phyloP scores from a whole-genome alignment of 805 yeast genomes.

The Metschnikowia henanensis region DNA sequence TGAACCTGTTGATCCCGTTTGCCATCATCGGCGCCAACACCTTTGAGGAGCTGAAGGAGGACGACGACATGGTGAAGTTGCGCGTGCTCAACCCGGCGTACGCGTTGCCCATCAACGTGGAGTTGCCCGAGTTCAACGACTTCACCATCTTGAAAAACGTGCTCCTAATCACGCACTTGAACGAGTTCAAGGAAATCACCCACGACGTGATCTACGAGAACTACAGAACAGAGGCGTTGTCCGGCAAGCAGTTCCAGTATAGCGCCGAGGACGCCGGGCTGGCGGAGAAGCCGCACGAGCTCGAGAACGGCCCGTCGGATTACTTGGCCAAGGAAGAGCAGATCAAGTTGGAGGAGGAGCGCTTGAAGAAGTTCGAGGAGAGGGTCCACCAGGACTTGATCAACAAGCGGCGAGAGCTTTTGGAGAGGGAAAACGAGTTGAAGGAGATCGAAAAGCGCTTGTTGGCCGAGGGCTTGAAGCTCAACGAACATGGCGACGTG shows the following conservation, averaged over 20 bases:
- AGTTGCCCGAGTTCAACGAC: constrained; percentile 75
- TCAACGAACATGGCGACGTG: constrained; percentile 27
- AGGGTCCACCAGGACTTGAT: constrained; percentile 85
- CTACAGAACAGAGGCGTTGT: constrained; percentile 84
- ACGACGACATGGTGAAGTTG: constrained; percentile 48
- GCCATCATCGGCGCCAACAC: constrained; percentile 71
- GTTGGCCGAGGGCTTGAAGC: constrained; percentile 53
- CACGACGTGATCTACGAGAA: constrained; percentile 85
- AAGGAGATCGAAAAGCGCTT: constrained; percentile 76
- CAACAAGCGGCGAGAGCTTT: constrained; percentile 76
- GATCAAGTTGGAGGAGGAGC: constrained; percentile 84
- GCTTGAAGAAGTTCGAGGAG: constrained; percentile 82
- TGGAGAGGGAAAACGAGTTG: constrained; percentile 82
- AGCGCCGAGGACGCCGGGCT: constrained; percentile 20
- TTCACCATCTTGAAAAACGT: constrained; percentile 79
- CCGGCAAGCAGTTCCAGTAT: constrained; percentile 55
- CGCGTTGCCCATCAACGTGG: constrained; percentile 59
- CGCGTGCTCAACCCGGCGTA: constrained; percentile 48
- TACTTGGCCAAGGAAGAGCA: constrained; percentile 78
- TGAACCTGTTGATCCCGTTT: constrained; percentile 65
- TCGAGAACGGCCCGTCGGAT: constrained; percentile 20
- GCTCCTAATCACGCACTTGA: constrained; percentile 77
- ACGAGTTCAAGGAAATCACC: constrained; percentile 85
- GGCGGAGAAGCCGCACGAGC: constrained; percentile 11
- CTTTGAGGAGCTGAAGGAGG: constrained; percentile 42